Base-by-base conservation (phyloP, 352 stramenopile genomes). In the Pythium phragmitis region DNA sequence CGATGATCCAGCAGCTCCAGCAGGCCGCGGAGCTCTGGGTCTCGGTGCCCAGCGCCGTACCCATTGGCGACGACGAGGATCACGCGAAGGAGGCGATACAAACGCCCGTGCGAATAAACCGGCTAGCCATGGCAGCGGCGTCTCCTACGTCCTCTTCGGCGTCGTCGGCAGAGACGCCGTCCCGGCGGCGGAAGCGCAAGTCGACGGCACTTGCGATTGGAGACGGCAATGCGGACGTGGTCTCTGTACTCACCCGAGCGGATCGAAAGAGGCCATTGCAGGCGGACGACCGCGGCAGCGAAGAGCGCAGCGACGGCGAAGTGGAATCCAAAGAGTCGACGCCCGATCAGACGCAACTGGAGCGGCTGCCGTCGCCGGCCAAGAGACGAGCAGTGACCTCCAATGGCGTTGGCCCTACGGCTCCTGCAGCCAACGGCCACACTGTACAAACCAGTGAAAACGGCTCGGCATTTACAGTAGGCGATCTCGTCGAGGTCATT, bases 401-500 rank as follows among this genome's bases (percentile, higher is more conserved):
- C 39, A 68, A 63, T 60, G 62, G 52, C 30, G 37, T 9, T 1
- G 8, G n/a, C 8, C 9, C 16, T 4, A 45, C 43, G 8, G 28
- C 21, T 11, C 13, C 14, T 7, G 2, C 34, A 8, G 33, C 34
- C 8, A 66, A 60, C 34, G 33, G 48, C 4, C 26, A 49, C 49
- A 67, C 57, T 21, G 9, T 26, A 43, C 19, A 39, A 8, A 3
- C 39, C n/a, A 33, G 8, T 9, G 28, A 59, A 28, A 59, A 41
- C 14, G 19, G 63, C 54, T 42, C 72, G 54, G 66, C 58, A 3
- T 43, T 48, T 21, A 43, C 57, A 21, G 65, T 79, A 0, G 90
- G 89, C 17, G 73, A 94, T 39, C 54, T 97, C n/a, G 91, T 98
- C 5, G 74, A 97, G 21, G 89, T 98, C 16, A 74, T 79, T 33